phyloP scores from a whole-genome alignment of 257 asterid genomes.

The Henckelia pumila region DNA sequence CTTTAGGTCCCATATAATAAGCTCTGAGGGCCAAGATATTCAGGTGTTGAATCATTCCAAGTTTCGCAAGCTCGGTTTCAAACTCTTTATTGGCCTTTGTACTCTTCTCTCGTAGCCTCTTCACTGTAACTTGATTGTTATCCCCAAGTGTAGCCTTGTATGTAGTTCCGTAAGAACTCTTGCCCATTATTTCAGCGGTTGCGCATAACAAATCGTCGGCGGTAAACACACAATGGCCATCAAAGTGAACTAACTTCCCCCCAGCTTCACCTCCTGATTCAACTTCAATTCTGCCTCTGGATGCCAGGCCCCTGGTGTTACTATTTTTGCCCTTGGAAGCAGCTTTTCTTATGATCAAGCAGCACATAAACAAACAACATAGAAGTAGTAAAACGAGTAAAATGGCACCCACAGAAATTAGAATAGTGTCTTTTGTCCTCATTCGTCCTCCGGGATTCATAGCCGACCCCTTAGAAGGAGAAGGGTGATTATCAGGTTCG shows the following conservation, averaged over 20 bases:
- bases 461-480: slow-evolving; percentile 34
- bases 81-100: slow-evolving; percentile 81
- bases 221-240: slow-evolving; percentile 81
- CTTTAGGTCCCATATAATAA: slow-evolving; percentile 91
- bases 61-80: slow-evolving; percentile 66
- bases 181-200: slow-evolving; percentile 95
- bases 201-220: slow-evolving; percentile 90
- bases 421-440: slow-evolving; percentile 47
- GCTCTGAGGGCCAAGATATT: slow-evolving; percentile 83
- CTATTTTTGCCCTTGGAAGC: slow-evolving; percentile 29
- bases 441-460: slow-evolving; percentile 28
- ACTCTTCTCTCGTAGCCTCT: slow-evolving; percentile 86
- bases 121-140: slow-evolving; percentile 73
- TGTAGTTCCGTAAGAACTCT: slow-evolving; percentile 78
- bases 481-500: slow-evolving; percentile 35
- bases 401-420: slow-evolving; percentile 48
- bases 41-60: slow-evolving; percentile 71
- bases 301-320: slow-evolving; percentile 14
- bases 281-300: slow-evolving; percentile 29
- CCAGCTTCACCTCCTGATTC: slow-evolving; percentile 64
- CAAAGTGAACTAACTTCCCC: slow-evolving; percentile 93
- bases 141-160: slow-evolving; percentile 93
- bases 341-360: slow-evolving; percentile 39
- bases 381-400: slow-evolving; percentile 38
- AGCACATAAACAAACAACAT: slow-evolving; percentile 43